These are phyloP conservation scores for Epichloe sylvatica DNA, from an alignment of 2,329 filamentous ascomycete genomes.

Conservation along the genomic window DNA sequence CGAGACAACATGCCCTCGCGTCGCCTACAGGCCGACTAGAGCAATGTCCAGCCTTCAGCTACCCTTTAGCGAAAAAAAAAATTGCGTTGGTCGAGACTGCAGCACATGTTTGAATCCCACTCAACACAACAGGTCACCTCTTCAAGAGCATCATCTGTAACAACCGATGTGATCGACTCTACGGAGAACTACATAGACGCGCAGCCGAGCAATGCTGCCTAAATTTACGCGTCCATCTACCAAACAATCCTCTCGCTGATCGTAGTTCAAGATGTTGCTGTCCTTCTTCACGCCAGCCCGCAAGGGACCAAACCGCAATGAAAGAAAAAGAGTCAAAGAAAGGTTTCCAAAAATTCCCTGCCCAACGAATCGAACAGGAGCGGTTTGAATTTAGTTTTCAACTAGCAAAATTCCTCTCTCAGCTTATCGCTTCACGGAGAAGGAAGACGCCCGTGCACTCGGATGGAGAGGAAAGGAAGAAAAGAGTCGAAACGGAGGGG, in stretches of 20 bases:
- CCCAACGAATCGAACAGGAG: conserved; percentile 53
- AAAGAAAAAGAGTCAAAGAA: conserved; percentile 23
- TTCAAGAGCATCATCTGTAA: too few relatives aligned
- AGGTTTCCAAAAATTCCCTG: conserved; percentile 58
- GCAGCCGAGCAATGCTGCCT: background rate
- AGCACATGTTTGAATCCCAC: too few relatives aligned
- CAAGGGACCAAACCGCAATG: conserved; percentile 23
- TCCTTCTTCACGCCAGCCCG: conserved; percentile 28
- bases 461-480: conserved; percentile 36
- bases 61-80: too few relatives aligned
- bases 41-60: too few relatives aligned
- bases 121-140: too few relatives aligned
- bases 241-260: background rate
- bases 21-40: too few relatives aligned
- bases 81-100: too few relatives aligned
- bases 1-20: too few relatives aligned
- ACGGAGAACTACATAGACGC: too few relatives aligned
- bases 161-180: too few relatives aligned
- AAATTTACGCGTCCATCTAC: too few relatives aligned
- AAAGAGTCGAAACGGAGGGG: conserved; percentile 18
- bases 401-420: conserved; percentile 81
- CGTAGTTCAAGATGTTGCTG: background rate
- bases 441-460: conserved; percentile 55
- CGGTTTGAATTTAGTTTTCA: conserved; percentile 69
- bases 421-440: conserved; percentile 47